phyloP scores from a whole-genome alignment of 1,284 basidiomycete species.

The Cystobasidiaceae sp. region DNA sequence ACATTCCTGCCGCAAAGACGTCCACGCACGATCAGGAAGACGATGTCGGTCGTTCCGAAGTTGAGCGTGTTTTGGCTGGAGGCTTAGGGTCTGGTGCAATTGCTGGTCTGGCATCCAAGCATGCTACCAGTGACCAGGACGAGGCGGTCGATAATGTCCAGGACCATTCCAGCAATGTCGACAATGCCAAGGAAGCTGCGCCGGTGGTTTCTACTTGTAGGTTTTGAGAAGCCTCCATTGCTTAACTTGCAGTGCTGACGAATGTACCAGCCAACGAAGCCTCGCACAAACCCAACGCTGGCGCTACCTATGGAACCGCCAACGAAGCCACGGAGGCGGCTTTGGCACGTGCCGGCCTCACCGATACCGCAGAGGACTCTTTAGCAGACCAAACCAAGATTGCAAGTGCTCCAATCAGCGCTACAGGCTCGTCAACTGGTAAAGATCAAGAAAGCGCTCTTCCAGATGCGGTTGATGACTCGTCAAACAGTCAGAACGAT shows the following conservation, averaged over 20 bases:
- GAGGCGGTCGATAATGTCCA: no score
- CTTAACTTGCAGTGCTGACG: no score
- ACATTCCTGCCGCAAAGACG: no score
- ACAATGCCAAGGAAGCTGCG: background rate
- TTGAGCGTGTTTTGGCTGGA: constrained; percentile 2
- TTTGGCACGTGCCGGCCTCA: no score
- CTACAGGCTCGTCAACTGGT: background rate
- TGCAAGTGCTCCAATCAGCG: background rate
- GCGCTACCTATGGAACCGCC: background rate
- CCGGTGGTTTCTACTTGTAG: background rate
- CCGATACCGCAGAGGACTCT: no score
- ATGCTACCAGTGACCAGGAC: no score
- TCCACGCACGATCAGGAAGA: no score
- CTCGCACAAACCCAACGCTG: background rate
- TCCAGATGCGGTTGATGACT: background rate
- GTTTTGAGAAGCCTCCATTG: no score
- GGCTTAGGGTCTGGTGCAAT: background rate
- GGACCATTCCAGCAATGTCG: background rate
- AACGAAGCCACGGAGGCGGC: no score
- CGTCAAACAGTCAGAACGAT: no score
- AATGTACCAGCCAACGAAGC: background rate
- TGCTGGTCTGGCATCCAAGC: background rate
- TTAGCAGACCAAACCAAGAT: background rate
- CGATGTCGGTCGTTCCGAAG: background rate
- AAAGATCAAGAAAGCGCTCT: background rate